phyloP scores from a whole-genome alignment of 805 yeast genomes.

The Candida endomychidarum region DNA sequence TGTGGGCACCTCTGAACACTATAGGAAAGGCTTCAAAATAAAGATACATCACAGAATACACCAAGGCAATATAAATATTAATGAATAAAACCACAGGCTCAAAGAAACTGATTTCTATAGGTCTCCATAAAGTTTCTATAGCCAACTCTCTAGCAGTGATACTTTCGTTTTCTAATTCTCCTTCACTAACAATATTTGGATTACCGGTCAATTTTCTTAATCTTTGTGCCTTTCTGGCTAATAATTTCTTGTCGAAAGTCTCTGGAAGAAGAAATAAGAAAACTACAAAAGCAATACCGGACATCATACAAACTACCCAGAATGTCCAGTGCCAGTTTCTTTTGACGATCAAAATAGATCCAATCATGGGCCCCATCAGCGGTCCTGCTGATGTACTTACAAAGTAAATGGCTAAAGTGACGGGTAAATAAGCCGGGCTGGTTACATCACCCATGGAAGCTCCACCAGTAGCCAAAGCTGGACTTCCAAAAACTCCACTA shows the following conservation, averaged over 20 bases:
- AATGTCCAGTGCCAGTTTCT: slow-evolving; percentile 53
- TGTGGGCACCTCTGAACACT: slow-evolving; percentile 44
- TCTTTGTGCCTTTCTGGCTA: slow-evolving; percentile 48
- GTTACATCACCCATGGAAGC: slow-evolving; percentile 55
- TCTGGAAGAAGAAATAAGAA: slow-evolving; percentile 48
- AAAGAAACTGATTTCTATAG: slow-evolving; percentile 44
- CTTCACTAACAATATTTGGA: slow-evolving; percentile 40
- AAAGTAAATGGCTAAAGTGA: slow-evolving; percentile 52
- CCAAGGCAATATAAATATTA: slow-evolving; percentile 50
- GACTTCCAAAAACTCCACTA: slow-evolving; percentile 55
- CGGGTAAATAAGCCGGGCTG: slow-evolving; percentile 40
- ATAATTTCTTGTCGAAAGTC: slow-evolving; percentile 43
- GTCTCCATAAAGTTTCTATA: slow-evolving; percentile 46
- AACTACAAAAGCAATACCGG: slow-evolving; percentile 36
- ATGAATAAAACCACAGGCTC: slow-evolving; percentile 62
- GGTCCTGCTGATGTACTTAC: slow-evolving; percentile 57
- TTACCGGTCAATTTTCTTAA: slow-evolving; percentile 52
- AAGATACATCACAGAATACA: slow-evolving; percentile 53
- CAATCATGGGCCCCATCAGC: slow-evolving; percentile 52
- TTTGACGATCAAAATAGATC: slow-evolving; percentile 54
- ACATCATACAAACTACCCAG: slow-evolving; percentile 48
- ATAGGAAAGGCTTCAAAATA: slow-evolving; percentile 57
- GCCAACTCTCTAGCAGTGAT: slow-evolving; percentile 20
- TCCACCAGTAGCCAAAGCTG: slow-evolving; percentile 58
- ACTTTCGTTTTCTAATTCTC: slow-evolving; percentile 32